A percentile compares a stretch with the other conserved stretches of the same genome.
Evolutionary conservation across 495 filamentous ascomycete species (phyloP).

Genomic region (Penicillium nucicola): DNA sequence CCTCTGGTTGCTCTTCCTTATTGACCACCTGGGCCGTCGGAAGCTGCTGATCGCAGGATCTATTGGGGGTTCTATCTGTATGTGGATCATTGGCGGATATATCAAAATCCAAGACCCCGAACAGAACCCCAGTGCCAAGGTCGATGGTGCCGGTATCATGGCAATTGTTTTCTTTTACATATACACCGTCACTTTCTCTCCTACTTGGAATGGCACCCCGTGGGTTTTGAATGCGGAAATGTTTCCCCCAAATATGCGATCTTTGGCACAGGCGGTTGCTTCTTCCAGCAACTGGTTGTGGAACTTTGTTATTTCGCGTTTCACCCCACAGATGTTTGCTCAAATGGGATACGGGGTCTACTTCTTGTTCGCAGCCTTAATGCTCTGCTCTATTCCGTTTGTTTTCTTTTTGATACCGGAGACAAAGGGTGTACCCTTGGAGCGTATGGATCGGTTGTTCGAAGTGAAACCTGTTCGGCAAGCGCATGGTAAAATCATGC

Average conservation of each 20-base stretch:
- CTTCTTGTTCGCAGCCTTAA: constrained; percentile 68
- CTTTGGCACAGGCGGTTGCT: constrained; percentile 60
- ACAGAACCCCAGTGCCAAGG: constrained; percentile 25
- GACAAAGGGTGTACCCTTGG: constrained; percentile 50
- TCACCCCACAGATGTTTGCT: constrained; percentile 68
- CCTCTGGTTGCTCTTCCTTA: constrained; percentile 60
- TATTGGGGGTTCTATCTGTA: constrained; percentile 58
- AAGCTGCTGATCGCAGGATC: constrained; percentile 65
- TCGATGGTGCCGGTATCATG: constrained; percentile 53
- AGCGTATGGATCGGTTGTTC: constrained; percentile 51
- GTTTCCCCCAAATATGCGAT: constrained; percentile 53
- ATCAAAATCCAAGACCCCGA: constrained; percentile 54
- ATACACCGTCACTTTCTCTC: constrained; percentile 66
- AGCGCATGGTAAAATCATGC: constrained; percentile 46
- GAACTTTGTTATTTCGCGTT: constrained; percentile 65
- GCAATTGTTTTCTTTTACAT: constrained; percentile 75
- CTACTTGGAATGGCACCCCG: constrained; percentile 64
- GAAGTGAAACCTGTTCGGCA: constrained; percentile 47
- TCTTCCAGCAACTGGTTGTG: constrained; percentile 66
- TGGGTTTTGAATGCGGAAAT: constrained; percentile 59
- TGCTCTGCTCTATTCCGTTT: constrained; percentile 59
- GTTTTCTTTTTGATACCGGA: constrained; percentile 61
- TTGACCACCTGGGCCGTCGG: constrained; percentile 63
- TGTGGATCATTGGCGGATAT: constrained; percentile 66
- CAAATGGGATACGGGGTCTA: constrained; percentile 64